Conservation (phyloP, 106 monocot species). For the Dendrobium huoshanense region DNA sequence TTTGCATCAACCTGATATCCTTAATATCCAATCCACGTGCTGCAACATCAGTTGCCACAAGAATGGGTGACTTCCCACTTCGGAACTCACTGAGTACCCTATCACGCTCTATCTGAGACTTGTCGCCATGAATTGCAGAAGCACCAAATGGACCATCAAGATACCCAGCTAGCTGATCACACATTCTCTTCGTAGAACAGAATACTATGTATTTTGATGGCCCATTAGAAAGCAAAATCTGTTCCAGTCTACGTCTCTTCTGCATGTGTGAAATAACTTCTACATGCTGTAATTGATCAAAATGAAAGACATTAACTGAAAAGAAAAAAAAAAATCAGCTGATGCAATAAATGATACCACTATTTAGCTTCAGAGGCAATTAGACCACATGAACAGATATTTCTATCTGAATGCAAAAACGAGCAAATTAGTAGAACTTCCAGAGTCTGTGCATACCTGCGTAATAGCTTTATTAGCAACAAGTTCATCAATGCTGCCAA, state of each 20-base stretch:
- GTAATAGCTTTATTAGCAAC: slow-evolving; percentile 73
- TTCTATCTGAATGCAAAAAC: neutral
- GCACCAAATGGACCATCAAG: slow-evolving; percentile 65
- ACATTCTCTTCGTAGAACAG: slow-evolving; percentile 87
- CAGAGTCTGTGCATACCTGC: slow-evolving; percentile 25
- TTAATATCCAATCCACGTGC: slow-evolving; percentile 78
- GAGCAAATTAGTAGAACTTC: neutral
- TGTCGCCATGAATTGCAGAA: slow-evolving; percentile 81
- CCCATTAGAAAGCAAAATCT: slow-evolving; percentile 69
- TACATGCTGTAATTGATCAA: slow-evolving; percentile 35
- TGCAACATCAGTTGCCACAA: slow-evolving; percentile 87
- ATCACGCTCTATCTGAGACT: slow-evolving; percentile 76
- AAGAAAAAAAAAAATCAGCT: neutral
- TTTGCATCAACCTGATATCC: slow-evolving; percentile 54
- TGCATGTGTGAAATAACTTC: slow-evolving; percentile 64
- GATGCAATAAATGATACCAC: neutral
- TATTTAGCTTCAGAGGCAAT: neutral
- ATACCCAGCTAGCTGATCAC: slow-evolving; percentile 58
- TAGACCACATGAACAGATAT: neutral
- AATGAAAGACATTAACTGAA: neutral
- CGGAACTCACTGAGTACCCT: slow-evolving; percentile 59
- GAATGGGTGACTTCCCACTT: slow-evolving; percentile 51
- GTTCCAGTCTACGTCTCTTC: slow-evolving; percentile 64
- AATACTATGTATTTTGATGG: slow-evolving; percentile 76
- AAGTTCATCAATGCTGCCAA: slow-evolving; percentile 60